Base-by-base conservation (phyloP, 2,329 filamentous ascomycete species). In the Colletotrichum agaves region DNA sequence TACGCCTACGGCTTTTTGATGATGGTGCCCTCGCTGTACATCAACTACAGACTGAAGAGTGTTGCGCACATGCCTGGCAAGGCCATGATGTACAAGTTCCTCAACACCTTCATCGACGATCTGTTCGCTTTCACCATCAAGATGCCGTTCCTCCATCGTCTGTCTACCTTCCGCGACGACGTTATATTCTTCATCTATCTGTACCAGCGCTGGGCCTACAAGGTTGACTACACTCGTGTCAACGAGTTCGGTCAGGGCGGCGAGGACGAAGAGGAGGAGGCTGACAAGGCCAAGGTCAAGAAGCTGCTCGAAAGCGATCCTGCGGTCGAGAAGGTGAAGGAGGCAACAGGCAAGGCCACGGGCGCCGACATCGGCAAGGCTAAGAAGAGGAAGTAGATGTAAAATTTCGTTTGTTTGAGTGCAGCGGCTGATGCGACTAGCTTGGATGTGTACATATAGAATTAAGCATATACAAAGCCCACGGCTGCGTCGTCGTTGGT, bases 61-160 rank as follows among this genome's bases (percentile, higher is more conserved):
- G 93, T 98, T 37, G 96, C 96, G 11, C 96, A 99, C 81, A 97
- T 99, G 95, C 94, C 96, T 1, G 93, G 87, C 72, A 95, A 93
- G 82, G 94, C 96, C 53, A 96, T 99, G 93, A 95, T 91, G 78
- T 98, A 98, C 87, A 98, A 98, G 83, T 97, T 97, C 81, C 84
- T 98, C 72, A 98, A 98, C 83, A 98, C 96, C 5, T 99, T 99
- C 79, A 98, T 99, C 78, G 96, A 99, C 80, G 96, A 99, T 77
- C 85, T 99, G 35, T 99, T 99, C 76, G 96, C 96, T 2, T 99
- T 98, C 76, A 99, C 96, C 43, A 98, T 99, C 84, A 98, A 98
- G 83, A 99, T 99, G 96, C 96, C 96, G 0, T 89, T 94, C 70
- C 85, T 99, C 58, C 96, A 99, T 80, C 89, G 96, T 15, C 84